A percentile compares a stretch with the other conserved stretches of the same genome.
Evolutionary conservation across 1,284 basidiomycete genomes (phyloP).

Genomic region (Phlebopus sp.): DNA sequence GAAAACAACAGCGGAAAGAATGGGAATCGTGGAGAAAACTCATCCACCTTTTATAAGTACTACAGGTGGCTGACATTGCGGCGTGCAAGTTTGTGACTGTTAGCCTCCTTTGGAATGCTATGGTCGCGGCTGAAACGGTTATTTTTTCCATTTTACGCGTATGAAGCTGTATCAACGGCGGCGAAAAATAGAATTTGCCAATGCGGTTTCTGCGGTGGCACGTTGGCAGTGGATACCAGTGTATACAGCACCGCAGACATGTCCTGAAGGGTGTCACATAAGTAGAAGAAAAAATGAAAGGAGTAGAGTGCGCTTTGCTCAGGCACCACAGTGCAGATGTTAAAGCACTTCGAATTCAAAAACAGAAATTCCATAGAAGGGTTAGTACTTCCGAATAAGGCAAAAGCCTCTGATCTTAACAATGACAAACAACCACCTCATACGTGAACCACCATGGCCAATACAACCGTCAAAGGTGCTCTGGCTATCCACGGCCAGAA

Average conservation of each 20-base stretch:
- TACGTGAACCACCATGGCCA: conserved; percentile 61
- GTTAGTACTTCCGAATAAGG: background rate
- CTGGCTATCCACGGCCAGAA: conserved; percentile 91
- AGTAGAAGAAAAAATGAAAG: no score
- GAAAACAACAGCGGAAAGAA: background rate
- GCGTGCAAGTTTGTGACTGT: background rate
- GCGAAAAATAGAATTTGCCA: background rate
- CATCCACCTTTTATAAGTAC: background rate
- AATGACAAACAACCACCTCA: conserved; percentile 20
- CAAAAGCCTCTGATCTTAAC: conserved; percentile 19
- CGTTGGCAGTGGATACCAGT: background rate
- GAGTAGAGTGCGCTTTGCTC: no score
- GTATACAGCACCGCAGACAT: no score
- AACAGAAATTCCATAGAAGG: no score
- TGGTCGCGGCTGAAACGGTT: no score
- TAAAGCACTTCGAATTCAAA: no score
- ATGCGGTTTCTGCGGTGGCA: background rate
- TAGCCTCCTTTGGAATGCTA: no score
- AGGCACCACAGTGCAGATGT: no score
- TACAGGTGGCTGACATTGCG: background rate
- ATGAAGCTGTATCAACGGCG: background rate
- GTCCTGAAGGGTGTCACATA: no score
- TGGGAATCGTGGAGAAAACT: background rate
- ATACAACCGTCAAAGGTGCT: conserved; percentile 83
- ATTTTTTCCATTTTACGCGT: no score